Percentiles rank a stretch among this genome's conserved stretches.
These are phyloP conservation scores for Lecanicillium sp. DNA, from an alignment of 2,329 filamentous ascomycete genomes.

Conservation along the genomic window DNA sequence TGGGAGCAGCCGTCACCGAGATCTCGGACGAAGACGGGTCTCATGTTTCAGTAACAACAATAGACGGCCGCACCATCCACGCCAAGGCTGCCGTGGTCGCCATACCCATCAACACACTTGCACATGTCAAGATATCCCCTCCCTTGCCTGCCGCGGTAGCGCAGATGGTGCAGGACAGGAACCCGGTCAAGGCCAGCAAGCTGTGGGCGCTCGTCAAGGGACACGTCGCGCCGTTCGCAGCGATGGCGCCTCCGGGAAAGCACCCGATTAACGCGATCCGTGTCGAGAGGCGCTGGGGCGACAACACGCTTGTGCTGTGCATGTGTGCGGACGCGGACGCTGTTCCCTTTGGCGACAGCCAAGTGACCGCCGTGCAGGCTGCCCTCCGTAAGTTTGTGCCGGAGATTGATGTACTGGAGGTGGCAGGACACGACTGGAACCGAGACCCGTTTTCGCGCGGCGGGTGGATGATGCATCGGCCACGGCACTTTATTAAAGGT, in stretches of 20 bases:
- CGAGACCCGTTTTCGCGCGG: neutral
- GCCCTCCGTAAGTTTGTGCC: neutral
- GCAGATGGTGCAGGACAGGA: neutral
- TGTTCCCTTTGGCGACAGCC: neutral
- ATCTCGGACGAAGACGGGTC: neutral
- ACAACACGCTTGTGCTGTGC: neutral
- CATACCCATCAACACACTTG: neutral
- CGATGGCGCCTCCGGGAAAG: neutral
- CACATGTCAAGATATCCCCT: neutral
- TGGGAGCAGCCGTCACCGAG: neutral
- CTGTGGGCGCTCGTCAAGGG: neutral
- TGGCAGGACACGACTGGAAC: neutral
- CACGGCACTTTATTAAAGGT: neutral
- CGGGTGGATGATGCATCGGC: constrained; percentile 1
- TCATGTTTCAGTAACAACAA: neutral
- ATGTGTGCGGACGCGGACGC: neutral
- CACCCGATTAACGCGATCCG: neutral
- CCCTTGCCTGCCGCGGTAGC: neutral
- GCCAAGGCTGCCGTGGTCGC: neutral
- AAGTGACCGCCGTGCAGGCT: neutral
- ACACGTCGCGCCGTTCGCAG: neutral
- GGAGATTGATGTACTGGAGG: neutral
- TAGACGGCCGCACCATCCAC: neutral
- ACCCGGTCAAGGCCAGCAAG: neutral
- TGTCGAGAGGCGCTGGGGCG: neutral